Conservation (phyloP, 306 rosid species). For the Hylodesmum podocarpum region DNA sequence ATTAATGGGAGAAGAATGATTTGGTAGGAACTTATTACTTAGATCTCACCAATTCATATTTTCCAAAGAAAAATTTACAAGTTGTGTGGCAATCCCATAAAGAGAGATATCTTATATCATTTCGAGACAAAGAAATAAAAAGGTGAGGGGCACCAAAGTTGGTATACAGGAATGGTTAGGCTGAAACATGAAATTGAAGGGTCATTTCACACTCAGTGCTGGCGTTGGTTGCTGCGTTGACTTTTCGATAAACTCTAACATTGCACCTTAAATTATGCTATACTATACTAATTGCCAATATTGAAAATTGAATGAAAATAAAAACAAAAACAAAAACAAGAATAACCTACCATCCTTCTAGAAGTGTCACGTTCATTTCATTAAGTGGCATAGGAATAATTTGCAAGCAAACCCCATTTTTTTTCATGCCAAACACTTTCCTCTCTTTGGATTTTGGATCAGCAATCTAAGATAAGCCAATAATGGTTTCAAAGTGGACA, state of each 20-base stretch:
- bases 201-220: conserved; percentile 4
- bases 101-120: not conserved
- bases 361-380: conserved; percentile 15
- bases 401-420: not conserved
- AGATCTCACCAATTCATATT: not conserved
- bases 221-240: conserved; percentile 5
- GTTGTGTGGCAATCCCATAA: not conserved
- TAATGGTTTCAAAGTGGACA: not conserved
- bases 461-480: conserved; percentile 5
- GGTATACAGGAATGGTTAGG: not conserved
- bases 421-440: conserved; percentile 16
- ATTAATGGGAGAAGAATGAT: not conserved
- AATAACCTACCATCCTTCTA: not conserved
- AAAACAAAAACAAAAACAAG: not conserved
- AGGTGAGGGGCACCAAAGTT: not conserved
- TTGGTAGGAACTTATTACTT: not conserved
- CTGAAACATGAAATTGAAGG: not conserved
- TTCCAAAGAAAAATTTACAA: not conserved
- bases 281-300: too few relatives aligned
- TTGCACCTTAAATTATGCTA: not conserved
- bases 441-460: not conserved
- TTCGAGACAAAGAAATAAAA: not conserved
- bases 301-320: conserved; percentile 7
- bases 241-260: not conserved
- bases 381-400: conserved; percentile 22